Evolutionary conservation across 225 moss, liverwort and hornwort genomes (phyloP).

Genomic region (Climacium dendroides): DNA sequence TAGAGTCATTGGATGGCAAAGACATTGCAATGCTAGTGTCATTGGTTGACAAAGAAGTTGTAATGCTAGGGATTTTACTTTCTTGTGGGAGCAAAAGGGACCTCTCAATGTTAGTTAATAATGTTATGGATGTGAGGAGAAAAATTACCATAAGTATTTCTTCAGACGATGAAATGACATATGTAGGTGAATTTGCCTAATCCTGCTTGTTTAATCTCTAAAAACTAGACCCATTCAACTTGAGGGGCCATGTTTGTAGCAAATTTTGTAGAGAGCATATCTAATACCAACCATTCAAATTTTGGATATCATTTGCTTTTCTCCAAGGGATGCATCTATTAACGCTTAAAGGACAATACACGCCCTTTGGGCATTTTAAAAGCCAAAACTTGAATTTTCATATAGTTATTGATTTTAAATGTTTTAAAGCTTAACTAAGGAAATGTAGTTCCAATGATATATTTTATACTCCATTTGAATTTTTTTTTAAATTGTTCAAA

Average conservation of each 20-base stretch:
- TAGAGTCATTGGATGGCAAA: not conserved
- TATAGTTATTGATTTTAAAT: no score
- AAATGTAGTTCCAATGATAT: no score
- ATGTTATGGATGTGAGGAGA: not conserved
- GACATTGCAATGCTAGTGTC: no score
- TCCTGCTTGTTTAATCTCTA: not conserved
- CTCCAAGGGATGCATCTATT: not conserved
- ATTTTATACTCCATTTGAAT: no score
- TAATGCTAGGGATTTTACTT: rapidly evolving
- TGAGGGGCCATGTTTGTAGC: rapidly evolving
- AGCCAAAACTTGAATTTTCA: no score
- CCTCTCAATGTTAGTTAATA: not conserved
- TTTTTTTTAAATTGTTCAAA: no score
- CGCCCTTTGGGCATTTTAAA: no score
- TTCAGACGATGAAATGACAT: not conserved
- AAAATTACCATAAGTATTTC: not conserved
- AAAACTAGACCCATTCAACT: rapidly evolving
- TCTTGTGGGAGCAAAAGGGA: rapidly evolving
- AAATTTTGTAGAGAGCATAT: rapidly evolving
- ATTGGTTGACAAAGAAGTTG: rapidly evolving
- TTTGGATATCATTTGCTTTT: not conserved
- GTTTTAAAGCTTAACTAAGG: no score
- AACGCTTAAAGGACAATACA: no score
- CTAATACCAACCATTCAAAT: rapidly evolving
- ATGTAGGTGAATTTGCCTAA: rapidly evolving